Evolutionary conservation across 352 stramenopile genomes (phyloP).

Genomic region (Globisporangium sylvaticum): DNA sequence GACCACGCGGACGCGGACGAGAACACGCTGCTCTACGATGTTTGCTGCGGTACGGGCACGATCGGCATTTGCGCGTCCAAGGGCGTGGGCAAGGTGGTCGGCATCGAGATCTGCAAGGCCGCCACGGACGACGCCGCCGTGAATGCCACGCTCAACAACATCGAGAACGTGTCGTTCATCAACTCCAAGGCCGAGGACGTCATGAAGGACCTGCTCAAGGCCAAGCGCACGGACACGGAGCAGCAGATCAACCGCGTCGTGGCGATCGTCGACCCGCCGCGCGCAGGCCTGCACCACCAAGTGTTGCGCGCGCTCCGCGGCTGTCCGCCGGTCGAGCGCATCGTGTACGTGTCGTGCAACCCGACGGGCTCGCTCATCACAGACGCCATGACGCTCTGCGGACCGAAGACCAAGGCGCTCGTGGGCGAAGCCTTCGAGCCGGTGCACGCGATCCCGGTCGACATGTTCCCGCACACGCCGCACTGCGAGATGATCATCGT

Average conservation of each 20-base stretch:
- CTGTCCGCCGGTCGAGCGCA: slow-evolving; percentile 78
- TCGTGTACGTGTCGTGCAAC: slow-evolving; percentile 99
- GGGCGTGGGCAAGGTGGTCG: slow-evolving; percentile 71
- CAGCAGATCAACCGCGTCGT: slow-evolving; percentile 78
- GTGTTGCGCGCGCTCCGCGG: slow-evolving; percentile 85
- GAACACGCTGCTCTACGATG: slow-evolving; percentile 93
- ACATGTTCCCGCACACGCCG: slow-evolving; percentile 98
- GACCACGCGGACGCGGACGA: slow-evolving; percentile 70
- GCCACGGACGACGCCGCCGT: slow-evolving; percentile 88
- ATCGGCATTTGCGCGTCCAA: slow-evolving; percentile 95
- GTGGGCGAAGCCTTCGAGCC: slow-evolving; percentile 89
- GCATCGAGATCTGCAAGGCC: slow-evolving; percentile 87
- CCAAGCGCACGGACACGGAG: slow-evolving; percentile 53
- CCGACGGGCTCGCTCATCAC: slow-evolving; percentile 93
- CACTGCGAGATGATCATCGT: slow-evolving; percentile 99
- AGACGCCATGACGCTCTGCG: slow-evolving; percentile 88
- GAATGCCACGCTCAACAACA: slow-evolving; percentile 84
- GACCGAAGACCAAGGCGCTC: slow-evolving; percentile 91
- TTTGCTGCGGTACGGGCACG: slow-evolving; percentile 98
- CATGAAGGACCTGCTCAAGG: slow-evolving; percentile 77
- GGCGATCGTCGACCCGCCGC: slow-evolving; percentile 96
- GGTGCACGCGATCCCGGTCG: slow-evolving; percentile 92
- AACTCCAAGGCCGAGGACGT: slow-evolving; percentile 91
- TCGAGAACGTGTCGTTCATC: slow-evolving; percentile 88
- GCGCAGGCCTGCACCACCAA: slow-evolving; percentile 92